A percentile compares a stretch with the other conserved stretches of the same genome.
Conservation (phyloP, 768 basidiomycete species). For the Amanita subjunquillea region DNA sequence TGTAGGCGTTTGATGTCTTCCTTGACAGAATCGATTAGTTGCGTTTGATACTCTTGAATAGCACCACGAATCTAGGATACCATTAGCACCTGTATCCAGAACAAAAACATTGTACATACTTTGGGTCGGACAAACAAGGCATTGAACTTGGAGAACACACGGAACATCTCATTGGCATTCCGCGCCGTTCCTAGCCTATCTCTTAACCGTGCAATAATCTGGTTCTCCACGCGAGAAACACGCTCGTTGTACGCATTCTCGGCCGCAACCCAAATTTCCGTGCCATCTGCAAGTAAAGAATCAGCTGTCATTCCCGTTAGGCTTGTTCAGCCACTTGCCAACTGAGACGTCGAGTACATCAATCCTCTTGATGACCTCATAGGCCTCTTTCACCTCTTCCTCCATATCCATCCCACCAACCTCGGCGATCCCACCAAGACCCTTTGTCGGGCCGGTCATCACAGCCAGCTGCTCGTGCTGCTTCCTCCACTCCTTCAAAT, state of each 20-base stretch:
- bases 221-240: slow-evolving; percentile 95
- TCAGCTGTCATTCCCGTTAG: not conserved
- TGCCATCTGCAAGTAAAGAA: slow-evolving; percentile 56
- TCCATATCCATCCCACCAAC: slow-evolving; percentile 95
- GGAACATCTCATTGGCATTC: slow-evolving; percentile 99
- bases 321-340: slow-evolving; percentile 35
- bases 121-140: slow-evolving; percentile 93
- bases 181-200: slow-evolving; percentile 90
- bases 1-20: slow-evolving; percentile 95
- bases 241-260: slow-evolving; percentile 98
- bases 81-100: not conserved
- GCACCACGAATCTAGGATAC: slow-evolving; percentile 79
- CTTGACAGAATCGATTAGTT: slow-evolving; percentile 97
- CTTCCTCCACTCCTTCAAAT: slow-evolving; percentile 87
- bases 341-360: slow-evolving; percentile 92
- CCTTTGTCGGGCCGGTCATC: slow-evolving; percentile 94
- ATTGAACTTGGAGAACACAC: slow-evolving; percentile 98
- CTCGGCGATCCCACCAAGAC: slow-evolving; percentile 52
- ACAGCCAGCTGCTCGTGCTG: slow-evolving; percentile 96
- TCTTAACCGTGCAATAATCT: slow-evolving; percentile 88
- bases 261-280: slow-evolving; percentile 95
- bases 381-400: slow-evolving; percentile 92
- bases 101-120: slow-evolving; percentile 31
- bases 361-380: slow-evolving; percentile 94
- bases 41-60: slow-evolving; percentile 98